Percentiles rank a stretch among this genome's conserved stretches.
These are phyloP conservation scores for Fusarium nelsonii DNA, from an alignment of 2,329 filamentous ascomycete species.

Conservation along the genomic window DNA sequence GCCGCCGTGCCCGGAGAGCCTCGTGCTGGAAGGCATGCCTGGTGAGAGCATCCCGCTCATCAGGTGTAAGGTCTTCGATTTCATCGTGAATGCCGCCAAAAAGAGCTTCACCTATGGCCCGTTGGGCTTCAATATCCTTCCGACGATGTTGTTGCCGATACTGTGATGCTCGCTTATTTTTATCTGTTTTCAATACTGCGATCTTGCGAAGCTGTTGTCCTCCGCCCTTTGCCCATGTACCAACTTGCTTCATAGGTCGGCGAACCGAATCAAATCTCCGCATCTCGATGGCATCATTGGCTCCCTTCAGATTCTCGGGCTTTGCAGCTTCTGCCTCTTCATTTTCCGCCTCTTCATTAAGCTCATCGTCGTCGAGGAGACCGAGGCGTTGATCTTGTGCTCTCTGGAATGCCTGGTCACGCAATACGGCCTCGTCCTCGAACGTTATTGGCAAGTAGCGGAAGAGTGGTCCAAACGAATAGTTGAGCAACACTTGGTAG, in stretches of 20 bases:
- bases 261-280: conserved; percentile 56
- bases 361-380: conserved; percentile 65
- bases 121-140: conserved; percentile 78
- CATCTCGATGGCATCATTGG: conserved; percentile 51
- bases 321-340: conserved; percentile 4
- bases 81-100: conserved; percentile 92
- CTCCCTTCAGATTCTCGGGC: conserved; percentile 54
- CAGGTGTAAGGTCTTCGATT: conserved; percentile 91
- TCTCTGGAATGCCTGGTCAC: conserved; percentile 88
- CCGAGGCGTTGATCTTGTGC: conserved; percentile 79
- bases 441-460: conserved; percentile 93
- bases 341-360: conserved; percentile 26
- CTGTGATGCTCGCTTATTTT: conserved; percentile 56
- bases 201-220: conserved; percentile 44
- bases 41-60: conserved; percentile 87
- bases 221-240: conserved; percentile 56
- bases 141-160: conserved; percentile 63
- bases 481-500: conserved; percentile 85
- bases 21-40: conserved; percentile 91
- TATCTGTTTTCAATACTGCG: conserved; percentile 22
- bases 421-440: conserved; percentile 92
- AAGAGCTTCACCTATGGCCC: conserved; percentile 80
- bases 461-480: conserved; percentile 85
- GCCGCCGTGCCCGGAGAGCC: conserved; percentile 84
- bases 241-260: conserved; percentile 60